Base-by-base conservation (phyloP, 2,329 filamentous ascomycete species). In the Fusarium subtropicale region DNA sequence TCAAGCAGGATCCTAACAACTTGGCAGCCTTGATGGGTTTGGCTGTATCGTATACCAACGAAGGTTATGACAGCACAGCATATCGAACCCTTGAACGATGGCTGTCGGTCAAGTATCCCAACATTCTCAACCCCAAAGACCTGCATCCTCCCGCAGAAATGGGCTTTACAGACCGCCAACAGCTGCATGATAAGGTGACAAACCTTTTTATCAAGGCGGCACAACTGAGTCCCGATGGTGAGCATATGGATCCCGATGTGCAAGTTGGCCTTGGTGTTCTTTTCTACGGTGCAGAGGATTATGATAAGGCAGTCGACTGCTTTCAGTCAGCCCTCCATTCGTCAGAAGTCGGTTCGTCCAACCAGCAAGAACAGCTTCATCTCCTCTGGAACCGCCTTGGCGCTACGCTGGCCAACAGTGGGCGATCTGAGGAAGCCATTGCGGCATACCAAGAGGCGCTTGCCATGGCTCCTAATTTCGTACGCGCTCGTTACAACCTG, bases 261-360 rank as follows among this genome's bases (percentile, higher is more conserved):
- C 97, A 99, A 81, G 96, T 99, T 61, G 96, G 96, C 1, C 86
- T 99, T 2, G 97, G 97, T 36, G 96, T 99, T 7, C 87, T 99
- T 18, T 98, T 99, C 83, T 99, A 99, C 81, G 96, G 95, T 53
- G 94, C 93, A 31, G 96, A 99, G 81, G 95, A 98, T 77, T 98
- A 97, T 83, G 93, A 96, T 78, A 99, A 99, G 83, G 96, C 96
- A 1, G 95, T 99, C 38, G 96, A 99, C 83, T 99, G 97, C 84
- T 99, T 99, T 87, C 92, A 91, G 58, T 91, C 95, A 1, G 95
- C 97, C 1, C 88, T 99, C 26, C 92, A 93, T 62, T 93, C 90
- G 26, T 93, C 92, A 1, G 94, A 97, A 80, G 87, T 90, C 36
- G 96, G 96, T 61, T 88, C 89, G 11, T 91, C 90, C 63, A 98